phyloP scores from a whole-genome alignment of 2,329 filamentous ascomycete species.

The Sporothrix humicola region DNA sequence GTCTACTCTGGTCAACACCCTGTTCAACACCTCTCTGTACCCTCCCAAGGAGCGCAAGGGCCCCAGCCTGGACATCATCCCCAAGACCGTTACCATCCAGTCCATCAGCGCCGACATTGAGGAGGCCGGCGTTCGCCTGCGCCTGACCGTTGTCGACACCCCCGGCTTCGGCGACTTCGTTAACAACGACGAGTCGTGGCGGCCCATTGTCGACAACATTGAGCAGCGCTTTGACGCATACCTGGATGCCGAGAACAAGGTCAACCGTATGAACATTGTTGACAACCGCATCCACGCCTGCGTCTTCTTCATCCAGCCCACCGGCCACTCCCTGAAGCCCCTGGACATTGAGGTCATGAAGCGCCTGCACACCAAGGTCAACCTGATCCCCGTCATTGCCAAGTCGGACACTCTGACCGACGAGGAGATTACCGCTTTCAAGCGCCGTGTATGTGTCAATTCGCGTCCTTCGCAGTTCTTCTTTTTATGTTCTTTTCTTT shows the following conservation, averaged over 20 bases:
- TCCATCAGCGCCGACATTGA: slow-evolving; percentile 97
- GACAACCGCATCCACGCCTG: slow-evolving; percentile 99
- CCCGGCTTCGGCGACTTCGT: slow-evolving; percentile 99
- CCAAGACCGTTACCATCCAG: slow-evolving; percentile 95
- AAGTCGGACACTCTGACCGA: slow-evolving; percentile 98
- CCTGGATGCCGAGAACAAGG: slow-evolving; percentile 99
- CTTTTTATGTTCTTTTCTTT: background rate
- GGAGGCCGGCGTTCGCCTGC: slow-evolving; percentile 95
- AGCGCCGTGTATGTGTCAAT: slow-evolving; percentile 85
- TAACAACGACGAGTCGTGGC: slow-evolving; percentile 99
- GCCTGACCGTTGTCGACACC: slow-evolving; percentile 95
- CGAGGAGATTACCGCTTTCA: slow-evolving; percentile 93
- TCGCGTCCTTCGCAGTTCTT: slow-evolving; percentile 48
- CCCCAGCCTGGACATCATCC: slow-evolving; percentile 95
- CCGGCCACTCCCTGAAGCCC: slow-evolving; percentile 96
- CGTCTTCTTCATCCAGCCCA: slow-evolving; percentile 99
- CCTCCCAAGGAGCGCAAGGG: slow-evolving; percentile 98
- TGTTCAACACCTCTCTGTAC: slow-evolving; percentile 99
- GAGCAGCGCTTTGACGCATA: slow-evolving; percentile 99
- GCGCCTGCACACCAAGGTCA: slow-evolving; percentile 99
- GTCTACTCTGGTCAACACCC: slow-evolving; percentile 97
- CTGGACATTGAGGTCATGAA: slow-evolving; percentile 99
- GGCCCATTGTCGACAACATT: slow-evolving; percentile 98
- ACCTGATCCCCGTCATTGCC: slow-evolving; percentile 98
- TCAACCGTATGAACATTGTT: slow-evolving; percentile 99